Evolutionary conservation across 306 rosid genomes (phyloP), one percentile per base, ranked within the genome.

Genomic region (Trifolium dubium): DNA sequence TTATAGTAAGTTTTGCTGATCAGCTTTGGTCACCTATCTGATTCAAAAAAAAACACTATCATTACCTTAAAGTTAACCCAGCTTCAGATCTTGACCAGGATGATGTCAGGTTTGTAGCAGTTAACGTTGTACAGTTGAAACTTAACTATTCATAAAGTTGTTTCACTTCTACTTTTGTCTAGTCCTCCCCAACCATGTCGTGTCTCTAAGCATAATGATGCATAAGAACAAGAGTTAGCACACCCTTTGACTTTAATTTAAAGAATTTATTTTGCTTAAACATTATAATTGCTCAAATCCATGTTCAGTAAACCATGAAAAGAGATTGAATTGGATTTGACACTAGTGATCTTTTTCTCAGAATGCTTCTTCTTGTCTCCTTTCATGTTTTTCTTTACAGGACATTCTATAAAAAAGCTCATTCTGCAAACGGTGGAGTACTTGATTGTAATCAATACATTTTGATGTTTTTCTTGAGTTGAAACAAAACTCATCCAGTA

Each of bases 81-180:
- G 51, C 46, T 77, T 47, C 54, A 67, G 39, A 56, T 56, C 41
- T 59, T 50, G 56, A 77, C 56, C 4, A 3, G 59, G 29, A 68
- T 9, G 51, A 67, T 31, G n/a, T 17, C 65, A 50, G 59, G 8
- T 74, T 74, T 39, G 8, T 14, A 32, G 43, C 41, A 15, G 68
- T 64, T 79, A 5, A 8, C 49, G 28, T 63, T 63, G 31, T 10
- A 63, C n/a, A 63, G 29, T 37, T 17, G 43, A 61, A 61, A 35
- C 14, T 15, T 15, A n/a, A 63, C 68, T 39, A 9, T 63, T 66
- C 54, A 8, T 43, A 32, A 69, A 35, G 49, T 13, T 37, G 23
- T 14, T 71, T 18, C 73, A 32, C 69, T 76, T 53, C 30, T 6
- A 8, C 13, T 53, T 18, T 55, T 64, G 46, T 35, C 68, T 18